These are phyloP conservation scores for Aureobasidium zeae DNA, from an alignment of 2,329 filamentous ascomycete genomes.

Conservation along the genomic window DNA sequence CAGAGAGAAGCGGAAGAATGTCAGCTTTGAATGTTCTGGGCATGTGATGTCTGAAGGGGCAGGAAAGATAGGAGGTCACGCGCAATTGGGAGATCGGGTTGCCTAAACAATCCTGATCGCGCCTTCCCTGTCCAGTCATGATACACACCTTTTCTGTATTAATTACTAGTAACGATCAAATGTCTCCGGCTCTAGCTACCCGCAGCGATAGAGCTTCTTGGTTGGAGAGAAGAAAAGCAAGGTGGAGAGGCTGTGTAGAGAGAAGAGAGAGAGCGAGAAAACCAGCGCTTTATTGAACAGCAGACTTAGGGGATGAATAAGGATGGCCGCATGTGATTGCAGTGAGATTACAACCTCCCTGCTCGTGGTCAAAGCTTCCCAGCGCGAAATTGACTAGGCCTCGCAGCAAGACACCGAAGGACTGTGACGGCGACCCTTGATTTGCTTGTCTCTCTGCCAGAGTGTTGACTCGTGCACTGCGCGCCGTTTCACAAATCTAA, in stretches of 20 bases:
- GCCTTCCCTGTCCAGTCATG: background rate
- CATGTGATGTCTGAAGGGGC: background rate
- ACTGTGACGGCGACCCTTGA: background rate
- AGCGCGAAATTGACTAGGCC: constrained; percentile 4
- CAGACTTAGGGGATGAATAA: constrained; percentile 12
- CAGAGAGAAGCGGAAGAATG: constrained; percentile 6
- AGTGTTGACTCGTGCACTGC: constrained; percentile 13
- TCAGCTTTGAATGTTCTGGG: constrained; percentile 1
- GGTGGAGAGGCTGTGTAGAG: constrained; percentile 5
- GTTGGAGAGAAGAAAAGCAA: too few relatives aligned
- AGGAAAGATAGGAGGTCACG: too few relatives aligned
- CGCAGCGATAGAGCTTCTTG: constrained; percentile 12
- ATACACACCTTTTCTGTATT: constrained; percentile 15
- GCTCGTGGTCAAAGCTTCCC: constrained; percentile 1
- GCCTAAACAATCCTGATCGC: background rate
- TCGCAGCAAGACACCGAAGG: constrained; percentile 1
- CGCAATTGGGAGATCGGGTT: background rate
- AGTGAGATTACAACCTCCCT: constrained; percentile 12
- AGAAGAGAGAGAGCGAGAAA: background rate
- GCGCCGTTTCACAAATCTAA: constrained; percentile 12
- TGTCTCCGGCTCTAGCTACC: constrained; percentile 15
- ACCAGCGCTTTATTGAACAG: constrained; percentile 10
- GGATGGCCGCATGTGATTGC: constrained; percentile 12
- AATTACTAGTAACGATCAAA: constrained; percentile 13
- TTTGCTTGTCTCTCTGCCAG: constrained; percentile 8